A percentile compares a stretch with the other conserved stretches of the same genome.
Conservation (phyloP, 768 basidiomycete species). For the Clathrus columnatus region DNA sequence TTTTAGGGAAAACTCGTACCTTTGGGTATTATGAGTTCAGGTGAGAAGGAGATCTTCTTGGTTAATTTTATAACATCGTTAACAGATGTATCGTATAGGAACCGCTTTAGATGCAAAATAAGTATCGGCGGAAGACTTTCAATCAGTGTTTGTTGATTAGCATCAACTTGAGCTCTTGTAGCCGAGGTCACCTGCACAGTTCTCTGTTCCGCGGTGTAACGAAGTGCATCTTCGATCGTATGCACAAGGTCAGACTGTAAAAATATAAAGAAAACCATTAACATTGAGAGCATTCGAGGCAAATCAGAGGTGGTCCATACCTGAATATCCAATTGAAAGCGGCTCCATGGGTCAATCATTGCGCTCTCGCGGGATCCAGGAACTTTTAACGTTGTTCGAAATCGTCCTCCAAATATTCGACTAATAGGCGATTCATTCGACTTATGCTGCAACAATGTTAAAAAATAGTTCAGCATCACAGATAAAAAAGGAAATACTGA, state of each 20-base stretch:
- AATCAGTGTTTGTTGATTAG: slow-evolving; percentile 62
- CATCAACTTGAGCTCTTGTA: slow-evolving; percentile 54
- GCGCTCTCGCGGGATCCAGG: slow-evolving; percentile 82
- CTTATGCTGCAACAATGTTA: slow-evolving; percentile 46
- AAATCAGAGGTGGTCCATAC: slow-evolving; percentile 27
- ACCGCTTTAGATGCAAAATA: slow-evolving; percentile 85
- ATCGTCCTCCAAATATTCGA: slow-evolving; percentile 87
- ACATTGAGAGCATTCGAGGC: not conserved
- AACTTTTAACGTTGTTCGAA: slow-evolving; percentile 73
- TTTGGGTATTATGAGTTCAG: slow-evolving; percentile 66
- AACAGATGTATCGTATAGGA: slow-evolving; percentile 70
- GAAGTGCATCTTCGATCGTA: slow-evolving; percentile 76
- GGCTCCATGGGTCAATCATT: slow-evolving; percentile 87
- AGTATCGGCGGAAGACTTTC: slow-evolving; percentile 79
- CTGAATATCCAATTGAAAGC: slow-evolving; percentile 84
- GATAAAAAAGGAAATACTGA: slow-evolving; percentile 22
- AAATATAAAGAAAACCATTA: not conserved
- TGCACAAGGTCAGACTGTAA: slow-evolving; percentile 59
- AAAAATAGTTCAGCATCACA: slow-evolving; percentile 4
- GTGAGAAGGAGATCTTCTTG: slow-evolving; percentile 71
- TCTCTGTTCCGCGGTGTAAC: slow-evolving; percentile 70
- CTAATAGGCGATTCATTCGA: slow-evolving; percentile 81
- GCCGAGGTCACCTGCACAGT: slow-evolving; percentile 64
- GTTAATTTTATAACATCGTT: slow-evolving; percentile 79
- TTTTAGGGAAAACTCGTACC: slow-evolving; percentile 33